These are phyloP conservation scores for Cinchona pubescens DNA, from an alignment of 257 asterid species.

Conservation along the genomic window DNA sequence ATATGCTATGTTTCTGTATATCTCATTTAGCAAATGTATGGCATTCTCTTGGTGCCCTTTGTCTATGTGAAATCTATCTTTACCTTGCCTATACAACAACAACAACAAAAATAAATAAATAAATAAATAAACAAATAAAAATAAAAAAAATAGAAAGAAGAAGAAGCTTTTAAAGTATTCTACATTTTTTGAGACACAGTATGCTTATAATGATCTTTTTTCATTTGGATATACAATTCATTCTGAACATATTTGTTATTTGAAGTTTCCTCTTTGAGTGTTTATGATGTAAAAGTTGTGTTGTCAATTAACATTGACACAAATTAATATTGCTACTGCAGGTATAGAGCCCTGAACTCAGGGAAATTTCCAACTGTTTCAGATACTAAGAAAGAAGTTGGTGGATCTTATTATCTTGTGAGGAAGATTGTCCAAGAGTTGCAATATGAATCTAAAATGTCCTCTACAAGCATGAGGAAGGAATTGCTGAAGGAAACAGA, in stretches of 20 bases:
- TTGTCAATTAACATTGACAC: constrained; percentile 1
- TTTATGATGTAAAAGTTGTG: background rate
- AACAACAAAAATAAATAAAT: too few species aligned
- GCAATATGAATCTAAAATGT: constrained; percentile 34
- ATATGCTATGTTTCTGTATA: background rate
- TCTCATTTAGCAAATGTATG: background rate
- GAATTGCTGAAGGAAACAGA: constrained; percentile 8
- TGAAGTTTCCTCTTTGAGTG: background rate
- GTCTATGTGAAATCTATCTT: background rate
- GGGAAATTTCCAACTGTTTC: constrained; percentile 73
- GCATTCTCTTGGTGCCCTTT: background rate
- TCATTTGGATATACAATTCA: background rate
- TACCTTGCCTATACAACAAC: too few species aligned
- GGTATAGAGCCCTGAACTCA: constrained; percentile 62
- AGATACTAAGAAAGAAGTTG: constrained; percentile 39
- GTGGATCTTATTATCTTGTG: constrained; percentile 59
- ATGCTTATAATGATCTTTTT: background rate
- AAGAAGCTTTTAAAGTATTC: too few species aligned
- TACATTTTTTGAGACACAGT: background rate
- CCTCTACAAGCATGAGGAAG: constrained; percentile 18
- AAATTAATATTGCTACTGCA: constrained; percentile 24
- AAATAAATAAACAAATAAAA: too few species aligned
- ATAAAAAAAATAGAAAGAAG: too few species aligned
- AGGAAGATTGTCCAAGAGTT: constrained; percentile 59
- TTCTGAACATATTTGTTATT: background rate